phyloP scores from a whole-genome alignment of 169 alveolate genomes.

The Plasmodium fragile region DNA sequence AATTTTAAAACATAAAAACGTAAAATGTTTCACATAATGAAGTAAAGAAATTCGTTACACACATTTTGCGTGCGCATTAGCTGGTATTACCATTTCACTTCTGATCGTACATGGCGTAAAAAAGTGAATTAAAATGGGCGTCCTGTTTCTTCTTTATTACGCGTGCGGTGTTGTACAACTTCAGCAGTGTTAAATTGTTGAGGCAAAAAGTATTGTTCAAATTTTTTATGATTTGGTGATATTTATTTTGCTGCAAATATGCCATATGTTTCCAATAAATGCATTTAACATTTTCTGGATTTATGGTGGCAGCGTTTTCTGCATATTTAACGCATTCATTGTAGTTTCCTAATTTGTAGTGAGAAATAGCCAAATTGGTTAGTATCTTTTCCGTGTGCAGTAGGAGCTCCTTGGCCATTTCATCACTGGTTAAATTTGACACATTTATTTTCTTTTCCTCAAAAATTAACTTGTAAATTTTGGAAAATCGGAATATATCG shows the following conservation, averaged over 20 bases:
- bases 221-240: slow-evolving; percentile 56
- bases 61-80: background rate
- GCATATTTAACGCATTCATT: slow-evolving; percentile 63
- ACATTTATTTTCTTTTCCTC: slow-evolving; percentile 50
- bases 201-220: slow-evolving; percentile 71
- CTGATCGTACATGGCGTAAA: slow-evolving; percentile 73
- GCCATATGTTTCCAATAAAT: slow-evolving; percentile 77
- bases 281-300: slow-evolving; percentile 60
- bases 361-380: slow-evolving; percentile 58
- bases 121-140: slow-evolving; percentile 50
- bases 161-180: slow-evolving; percentile 60
- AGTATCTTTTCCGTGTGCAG: slow-evolving; percentile 38
- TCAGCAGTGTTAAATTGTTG: slow-evolving; percentile 30
- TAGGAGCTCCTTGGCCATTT: background rate
- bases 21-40: background rate
- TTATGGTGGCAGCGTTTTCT: slow-evolving; percentile 42
- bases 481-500: slow-evolving; percentile 59
- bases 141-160: slow-evolving; percentile 65
- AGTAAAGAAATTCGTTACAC: background rate
- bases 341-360: slow-evolving; percentile 56
- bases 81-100: background rate
- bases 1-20: background rate
- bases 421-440: background rate
- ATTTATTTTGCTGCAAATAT: slow-evolving; percentile 54
- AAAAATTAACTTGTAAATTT: slow-evolving; percentile 56